Conservation (phyloP, 495 filamentous ascomycete genomes). For the Trichoderma virens region DNA sequence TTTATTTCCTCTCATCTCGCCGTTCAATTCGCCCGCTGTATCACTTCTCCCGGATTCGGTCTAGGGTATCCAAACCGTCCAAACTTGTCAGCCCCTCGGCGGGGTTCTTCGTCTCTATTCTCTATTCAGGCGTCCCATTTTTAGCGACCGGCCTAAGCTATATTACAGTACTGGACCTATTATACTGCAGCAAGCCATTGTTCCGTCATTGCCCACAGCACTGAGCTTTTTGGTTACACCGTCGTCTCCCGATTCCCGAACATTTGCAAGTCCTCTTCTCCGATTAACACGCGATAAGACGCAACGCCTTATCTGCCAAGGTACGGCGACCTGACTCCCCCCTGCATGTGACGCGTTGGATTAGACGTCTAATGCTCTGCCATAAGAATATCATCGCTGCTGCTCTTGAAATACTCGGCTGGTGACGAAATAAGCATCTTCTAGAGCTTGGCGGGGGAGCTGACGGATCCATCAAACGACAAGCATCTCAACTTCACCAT, state of each 20-base stretch:
- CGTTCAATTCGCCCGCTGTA: no score
- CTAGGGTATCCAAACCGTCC: not conserved
- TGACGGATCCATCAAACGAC: not conserved
- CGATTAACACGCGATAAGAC: not conserved
- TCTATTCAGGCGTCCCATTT: not conserved
- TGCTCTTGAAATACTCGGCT: not conserved
- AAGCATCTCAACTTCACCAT: not conserved
- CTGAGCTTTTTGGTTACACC: no score
- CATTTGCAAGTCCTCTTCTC: not conserved
- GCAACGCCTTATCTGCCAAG: not conserved
- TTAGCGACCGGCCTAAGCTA: no score
- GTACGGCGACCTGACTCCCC: not conserved
- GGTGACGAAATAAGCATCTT: not conserved
- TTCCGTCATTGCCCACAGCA: constrained; percentile 4
- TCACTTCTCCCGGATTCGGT: not conserved
- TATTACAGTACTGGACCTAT: no score
- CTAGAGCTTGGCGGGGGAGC: not conserved
- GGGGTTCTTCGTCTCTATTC: not conserved
- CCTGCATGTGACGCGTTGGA: no score
- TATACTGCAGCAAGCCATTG: not conserved
- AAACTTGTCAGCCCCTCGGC: not conserved
- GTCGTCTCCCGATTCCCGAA: not conserved
- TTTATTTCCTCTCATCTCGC: not conserved
- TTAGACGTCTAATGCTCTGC: no score
- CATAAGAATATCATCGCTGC: not conserved